These are phyloP conservation scores for Phytophthora pini DNA, from an alignment of 352 stramenopile genomes.

Conservation along the genomic window DNA sequence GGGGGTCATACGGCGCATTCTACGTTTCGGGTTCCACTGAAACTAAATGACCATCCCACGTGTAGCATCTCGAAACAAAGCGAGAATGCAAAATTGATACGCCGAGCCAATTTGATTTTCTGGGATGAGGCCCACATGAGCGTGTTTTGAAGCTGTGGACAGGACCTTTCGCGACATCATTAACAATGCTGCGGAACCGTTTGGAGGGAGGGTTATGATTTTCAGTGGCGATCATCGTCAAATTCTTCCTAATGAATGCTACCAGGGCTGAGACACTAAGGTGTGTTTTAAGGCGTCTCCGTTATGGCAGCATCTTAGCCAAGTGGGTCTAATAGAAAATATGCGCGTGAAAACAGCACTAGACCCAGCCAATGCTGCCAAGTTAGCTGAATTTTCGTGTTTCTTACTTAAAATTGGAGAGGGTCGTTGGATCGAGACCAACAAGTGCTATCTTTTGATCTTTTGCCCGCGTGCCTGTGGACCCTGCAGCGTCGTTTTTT, in stretches of 20 bases:
- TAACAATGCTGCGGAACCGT: constrained; percentile 17
- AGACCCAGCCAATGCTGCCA: not conserved
- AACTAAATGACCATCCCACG: constrained; percentile 6
- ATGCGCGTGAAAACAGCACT: constrained; percentile 3
- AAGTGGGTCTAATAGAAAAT: constrained; percentile 3
- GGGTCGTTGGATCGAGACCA: not conserved
- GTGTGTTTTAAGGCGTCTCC: constrained; percentile 13
- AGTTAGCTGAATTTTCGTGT: not conserved
- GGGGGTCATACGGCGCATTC: constrained; percentile 42
- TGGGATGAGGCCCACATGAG: constrained; percentile 25
- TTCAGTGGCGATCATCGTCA: constrained; percentile 35
- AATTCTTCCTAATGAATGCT: constrained; percentile 18
- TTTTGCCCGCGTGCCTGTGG: too few relatives aligned
- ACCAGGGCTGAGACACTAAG: constrained; percentile 14
- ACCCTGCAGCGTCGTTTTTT: too few relatives aligned
- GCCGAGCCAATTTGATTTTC: constrained; percentile 2
- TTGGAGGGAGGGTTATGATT: constrained; percentile 35
- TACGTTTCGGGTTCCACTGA: constrained; percentile 39
- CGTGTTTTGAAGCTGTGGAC: constrained; percentile 34
- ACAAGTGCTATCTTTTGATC: too few relatives aligned
- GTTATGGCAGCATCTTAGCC: constrained; percentile 2
- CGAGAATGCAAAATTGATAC: constrained; percentile 12
- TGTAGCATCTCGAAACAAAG: constrained; percentile 28
- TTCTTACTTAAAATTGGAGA: constrained; percentile 5
- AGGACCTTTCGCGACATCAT: constrained; percentile 24